Evolutionary conservation across 2,329 filamentous ascomycete species (phyloP).

Genomic region (Claviceps spartinae): DNA sequence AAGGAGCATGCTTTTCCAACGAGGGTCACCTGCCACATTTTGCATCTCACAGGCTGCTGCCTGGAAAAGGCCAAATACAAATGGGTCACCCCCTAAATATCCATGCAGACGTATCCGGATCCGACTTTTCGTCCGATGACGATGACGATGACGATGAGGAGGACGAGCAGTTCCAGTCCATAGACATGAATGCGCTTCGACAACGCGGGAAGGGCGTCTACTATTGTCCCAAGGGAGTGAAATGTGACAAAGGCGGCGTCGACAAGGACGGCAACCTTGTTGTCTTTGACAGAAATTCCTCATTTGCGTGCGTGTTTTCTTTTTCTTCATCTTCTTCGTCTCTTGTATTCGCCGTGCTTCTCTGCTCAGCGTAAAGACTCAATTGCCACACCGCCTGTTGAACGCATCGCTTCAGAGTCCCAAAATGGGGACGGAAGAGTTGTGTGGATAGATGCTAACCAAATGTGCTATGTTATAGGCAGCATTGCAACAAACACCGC

Average conservation of each 20-base stretch:
- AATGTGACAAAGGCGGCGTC: slow-evolving; percentile 27
- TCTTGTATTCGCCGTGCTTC: background rate
- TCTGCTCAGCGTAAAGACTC: background rate
- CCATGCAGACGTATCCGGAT: slow-evolving; percentile 9
- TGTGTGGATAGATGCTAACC: slow-evolving; percentile 1
- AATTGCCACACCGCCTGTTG: background rate
- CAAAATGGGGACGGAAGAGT: background rate
- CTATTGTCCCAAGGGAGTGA: slow-evolving; percentile 20
- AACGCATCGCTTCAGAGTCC: background rate
- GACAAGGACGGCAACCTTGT: slow-evolving; percentile 24
- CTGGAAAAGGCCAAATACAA: slow-evolving; percentile 9
- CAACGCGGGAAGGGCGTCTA: slow-evolving; percentile 27
- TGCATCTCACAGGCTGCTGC: slow-evolving; percentile 12
- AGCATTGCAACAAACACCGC: slow-evolving; percentile 29
- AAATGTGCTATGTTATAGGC: slow-evolving; percentile 13
- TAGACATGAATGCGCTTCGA: slow-evolving; percentile 26
- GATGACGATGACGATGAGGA: slow-evolving; percentile 11
- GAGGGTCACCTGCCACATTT: slow-evolving; percentile 12
- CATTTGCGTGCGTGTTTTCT: slow-evolving; percentile 21
- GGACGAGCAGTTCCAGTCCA: slow-evolving; percentile 21
- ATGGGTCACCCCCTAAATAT: slow-evolving; percentile 7
- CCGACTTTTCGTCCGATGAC: slow-evolving; percentile 17
- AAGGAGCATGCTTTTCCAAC: slow-evolving; percentile 7
- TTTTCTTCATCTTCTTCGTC: background rate
- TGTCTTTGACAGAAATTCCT: slow-evolving; percentile 28